Conservation (phyloP, 208 protist genomes). For the Balamuthia mandrillaris region DNA sequence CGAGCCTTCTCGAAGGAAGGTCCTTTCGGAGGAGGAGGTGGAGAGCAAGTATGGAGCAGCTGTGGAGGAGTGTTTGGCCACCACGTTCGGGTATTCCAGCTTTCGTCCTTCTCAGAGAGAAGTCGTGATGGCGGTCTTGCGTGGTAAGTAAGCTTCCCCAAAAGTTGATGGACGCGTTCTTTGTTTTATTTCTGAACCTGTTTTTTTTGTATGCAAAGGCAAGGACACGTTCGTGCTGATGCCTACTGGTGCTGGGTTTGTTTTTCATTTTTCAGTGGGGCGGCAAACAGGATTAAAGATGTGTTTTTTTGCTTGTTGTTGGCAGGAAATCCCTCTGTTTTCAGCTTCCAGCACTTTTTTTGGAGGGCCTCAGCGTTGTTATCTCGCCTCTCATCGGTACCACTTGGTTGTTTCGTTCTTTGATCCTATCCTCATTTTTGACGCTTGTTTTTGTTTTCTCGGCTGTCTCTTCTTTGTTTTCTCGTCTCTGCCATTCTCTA, state of each 20-base stretch:
- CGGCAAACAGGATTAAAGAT: background rate
- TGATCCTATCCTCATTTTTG: too few relatives aligned
- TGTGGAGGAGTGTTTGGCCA: background rate
- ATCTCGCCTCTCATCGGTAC: conserved; percentile 59
- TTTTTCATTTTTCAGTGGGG: background rate
- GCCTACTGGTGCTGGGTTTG: conserved; percentile 53
- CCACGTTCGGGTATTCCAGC: background rate
- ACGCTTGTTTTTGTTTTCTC: too few relatives aligned
- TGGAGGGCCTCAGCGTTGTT: conserved; percentile 45
- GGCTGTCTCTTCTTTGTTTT: too few relatives aligned
- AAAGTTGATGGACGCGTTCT: background rate
- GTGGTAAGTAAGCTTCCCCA: background rate
- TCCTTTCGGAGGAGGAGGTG: background rate
- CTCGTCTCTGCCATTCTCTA: too few relatives aligned
- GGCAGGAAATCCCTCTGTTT: conserved; percentile 64
- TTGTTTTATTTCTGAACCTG: too few relatives aligned
- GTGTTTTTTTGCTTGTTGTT: background rate
- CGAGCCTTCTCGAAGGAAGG: too few relatives aligned
- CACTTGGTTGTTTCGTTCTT: background rate
- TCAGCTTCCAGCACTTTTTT: conserved; percentile 59
- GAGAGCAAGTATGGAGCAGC: conserved; percentile 12
- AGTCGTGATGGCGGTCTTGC: background rate
- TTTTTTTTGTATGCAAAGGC: background rate
- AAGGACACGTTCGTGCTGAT: conserved; percentile 60
- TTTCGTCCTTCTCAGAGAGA: conserved; percentile 22